These are phyloP conservation scores for Scolecobasidium constrictum DNA, from an alignment of 2,329 filamentous ascomycete genomes.

Conservation along the genomic window DNA sequence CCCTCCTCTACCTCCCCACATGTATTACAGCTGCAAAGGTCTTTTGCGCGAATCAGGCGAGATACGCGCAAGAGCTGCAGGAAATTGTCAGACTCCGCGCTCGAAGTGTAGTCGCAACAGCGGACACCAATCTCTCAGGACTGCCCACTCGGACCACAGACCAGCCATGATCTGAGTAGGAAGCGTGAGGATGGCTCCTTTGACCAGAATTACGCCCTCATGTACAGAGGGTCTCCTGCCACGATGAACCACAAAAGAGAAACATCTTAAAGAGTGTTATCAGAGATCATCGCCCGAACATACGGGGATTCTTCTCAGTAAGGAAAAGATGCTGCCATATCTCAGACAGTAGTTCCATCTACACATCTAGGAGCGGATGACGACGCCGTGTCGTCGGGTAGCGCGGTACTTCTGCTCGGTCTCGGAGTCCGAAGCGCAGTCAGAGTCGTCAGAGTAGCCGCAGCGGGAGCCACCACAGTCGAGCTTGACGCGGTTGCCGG, in stretches of 20 bases:
- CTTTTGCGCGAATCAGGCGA: background rate
- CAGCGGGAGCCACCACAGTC: conserved; percentile 88
- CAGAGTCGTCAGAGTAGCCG: conserved; percentile 61
- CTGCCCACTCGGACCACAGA: too few relatives aligned
- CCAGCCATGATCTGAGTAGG: too few relatives aligned
- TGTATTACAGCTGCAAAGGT: background rate
- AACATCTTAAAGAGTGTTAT: conserved; percentile 3
- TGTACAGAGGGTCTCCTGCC: background rate
- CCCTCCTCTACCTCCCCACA: background rate
- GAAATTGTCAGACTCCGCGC: background rate
- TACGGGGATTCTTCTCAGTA: background rate
- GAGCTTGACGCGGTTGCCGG: conserved; percentile 86
- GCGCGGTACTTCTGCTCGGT: conserved; percentile 43
- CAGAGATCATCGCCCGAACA: background rate
- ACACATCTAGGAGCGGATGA: conserved; percentile 20
- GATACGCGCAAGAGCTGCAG: background rate
- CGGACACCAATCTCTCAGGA: background rate
- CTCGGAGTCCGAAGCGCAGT: conserved; percentile 59
- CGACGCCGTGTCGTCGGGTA: conserved; percentile 35
- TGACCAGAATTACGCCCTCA: background rate
- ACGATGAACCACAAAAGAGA: conserved; percentile 1
- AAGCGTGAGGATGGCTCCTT: too few relatives aligned
- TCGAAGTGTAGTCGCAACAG: background rate
- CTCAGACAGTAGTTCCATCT: conserved; percentile 2
- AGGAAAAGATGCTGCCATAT: conserved; percentile 2